Conservation (phyloP, 441 rosid genomes). For the Isatis lusitanica region DNA sequence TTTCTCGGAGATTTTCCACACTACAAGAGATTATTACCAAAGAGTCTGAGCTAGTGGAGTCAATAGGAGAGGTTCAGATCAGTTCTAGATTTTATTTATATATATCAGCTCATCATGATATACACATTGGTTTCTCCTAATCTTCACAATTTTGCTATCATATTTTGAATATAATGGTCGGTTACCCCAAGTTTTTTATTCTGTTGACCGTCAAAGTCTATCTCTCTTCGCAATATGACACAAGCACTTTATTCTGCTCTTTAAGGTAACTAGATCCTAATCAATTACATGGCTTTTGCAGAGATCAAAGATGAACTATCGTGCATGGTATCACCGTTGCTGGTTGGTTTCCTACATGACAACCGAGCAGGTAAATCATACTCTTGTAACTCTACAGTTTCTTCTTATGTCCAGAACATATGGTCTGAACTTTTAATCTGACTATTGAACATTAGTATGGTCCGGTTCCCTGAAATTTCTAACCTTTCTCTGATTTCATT, state of each 20-base stretch:
- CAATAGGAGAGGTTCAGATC: slow-evolving; percentile 85
- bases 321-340: slow-evolving; percentile 97
- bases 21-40: slow-evolving; percentile 58
- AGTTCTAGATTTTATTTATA: slow-evolving; percentile 47
- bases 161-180: background rate
- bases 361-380: slow-evolving; percentile 59
- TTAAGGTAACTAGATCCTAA: background rate
- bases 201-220: slow-evolving; percentile 22
- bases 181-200: background rate
- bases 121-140: slow-evolving; percentile 17
- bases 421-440: background rate
- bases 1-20: slow-evolving; percentile 47
- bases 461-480: background rate
- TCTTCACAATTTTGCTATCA: slow-evolving; percentile 17
- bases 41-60: slow-evolving; percentile 88
- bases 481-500: background rate
- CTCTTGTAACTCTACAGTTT: background rate
- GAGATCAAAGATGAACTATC: slow-evolving; percentile 95
- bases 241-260: background rate
- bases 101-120: slow-evolving; percentile 44
- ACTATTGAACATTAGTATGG: background rate
- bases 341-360: slow-evolving; percentile 90
- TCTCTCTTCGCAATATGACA: background rate
- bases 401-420: background rate
- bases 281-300: slow-evolving; percentile 33